Conservation (phyloP, 495 filamentous ascomycete genomes). For the Trichodelitschia bisporula region DNA sequence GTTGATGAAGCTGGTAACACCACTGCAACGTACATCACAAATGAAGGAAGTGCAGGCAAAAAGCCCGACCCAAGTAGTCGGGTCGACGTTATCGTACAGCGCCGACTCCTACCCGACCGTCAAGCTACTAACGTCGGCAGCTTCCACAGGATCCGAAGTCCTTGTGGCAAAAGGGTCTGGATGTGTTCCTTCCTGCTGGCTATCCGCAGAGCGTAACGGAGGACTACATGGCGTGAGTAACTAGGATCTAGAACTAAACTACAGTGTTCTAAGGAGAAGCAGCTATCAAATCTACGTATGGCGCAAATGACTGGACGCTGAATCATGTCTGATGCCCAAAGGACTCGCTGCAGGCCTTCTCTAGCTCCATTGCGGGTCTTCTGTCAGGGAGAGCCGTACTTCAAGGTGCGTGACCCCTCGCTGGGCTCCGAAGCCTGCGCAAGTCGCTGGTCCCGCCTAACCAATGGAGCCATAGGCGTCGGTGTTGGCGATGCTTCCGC, state of each 20-base stretch:
- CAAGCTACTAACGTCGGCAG: conserved; percentile 2
- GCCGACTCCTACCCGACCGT: background rate
- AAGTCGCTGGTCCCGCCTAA: no score
- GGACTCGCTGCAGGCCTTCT: conserved; percentile 94
- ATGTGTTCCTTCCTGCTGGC: conserved; percentile 76
- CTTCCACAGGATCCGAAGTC: conserved; percentile 10
- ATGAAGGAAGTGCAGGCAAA: conserved; percentile 4
- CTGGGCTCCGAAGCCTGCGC: conserved; percentile 3
- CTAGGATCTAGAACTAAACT: no score
- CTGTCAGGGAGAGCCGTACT: conserved; percentile 75
- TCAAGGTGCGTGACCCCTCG: conserved; percentile 28
- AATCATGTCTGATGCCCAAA: conserved; percentile 17
- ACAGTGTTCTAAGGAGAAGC: no score
- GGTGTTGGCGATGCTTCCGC: conserved; percentile 75
- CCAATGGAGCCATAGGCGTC: conserved; percentile 42
- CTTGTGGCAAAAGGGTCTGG: conserved; percentile 22
- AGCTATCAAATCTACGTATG: no score
- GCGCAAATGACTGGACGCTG: no score
- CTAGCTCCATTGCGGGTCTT: conserved; percentile 74
- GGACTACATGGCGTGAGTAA: conserved; percentile 54
- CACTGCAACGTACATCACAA: conserved; percentile 24
- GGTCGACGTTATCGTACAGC: conserved; percentile 16
- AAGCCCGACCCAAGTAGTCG: conserved; percentile 1
- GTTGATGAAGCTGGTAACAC: conserved; percentile 26
- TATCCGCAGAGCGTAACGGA: conserved; percentile 77